Percentiles rank a stretch among this genome's conserved stretches.
Evolutionary conservation across 495 filamentous ascomycete genomes (phyloP).

Genomic region (Apiosordaria backusii): DNA sequence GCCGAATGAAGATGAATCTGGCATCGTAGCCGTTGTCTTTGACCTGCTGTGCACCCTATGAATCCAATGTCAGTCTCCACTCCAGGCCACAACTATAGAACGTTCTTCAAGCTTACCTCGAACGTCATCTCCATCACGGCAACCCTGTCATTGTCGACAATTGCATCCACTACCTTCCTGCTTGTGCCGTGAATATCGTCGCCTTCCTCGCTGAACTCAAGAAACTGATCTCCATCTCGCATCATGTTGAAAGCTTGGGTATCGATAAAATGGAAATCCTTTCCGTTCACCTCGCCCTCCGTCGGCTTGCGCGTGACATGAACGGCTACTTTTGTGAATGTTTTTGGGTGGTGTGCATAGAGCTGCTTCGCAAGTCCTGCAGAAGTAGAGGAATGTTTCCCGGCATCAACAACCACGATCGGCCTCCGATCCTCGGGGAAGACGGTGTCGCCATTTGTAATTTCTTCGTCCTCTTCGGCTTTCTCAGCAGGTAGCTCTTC

Average conservation of each 20-base stretch:
- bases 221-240: conserved; percentile 50
- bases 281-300: conserved; percentile 45
- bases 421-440: conserved; percentile 42
- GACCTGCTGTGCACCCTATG: conserved; percentile 68
- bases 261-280: conserved; percentile 48
- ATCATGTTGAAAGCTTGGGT: conserved; percentile 46
- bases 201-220: conserved; percentile 45
- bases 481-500: conserved; percentile 34
- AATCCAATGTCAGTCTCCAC: conserved; percentile 14
- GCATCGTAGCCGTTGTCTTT: conserved; percentile 66
- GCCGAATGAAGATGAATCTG: conserved; percentile 68
- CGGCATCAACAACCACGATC: conserved; percentile 45
- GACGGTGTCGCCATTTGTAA: conserved; percentile 26
- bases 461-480: conserved; percentile 26
- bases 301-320: conserved; percentile 44
- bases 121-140: conserved; percentile 57
- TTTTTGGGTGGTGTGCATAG: conserved; percentile 39
- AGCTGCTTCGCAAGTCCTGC: conserved; percentile 39
- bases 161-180: conserved; percentile 41
- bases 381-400: conserved; percentile 16
- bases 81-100: not conserved
- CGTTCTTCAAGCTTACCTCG: conserved; percentile 33
- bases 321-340: conserved; percentile 35
- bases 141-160: conserved; percentile 46
- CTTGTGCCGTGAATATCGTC: conserved; percentile 46